A percentile compares a stretch with the other conserved stretches of the same genome.
phyloP scores from a whole-genome alignment of 371 early-diverging fungal genomes.

The Fennellomyces sp. region DNA sequence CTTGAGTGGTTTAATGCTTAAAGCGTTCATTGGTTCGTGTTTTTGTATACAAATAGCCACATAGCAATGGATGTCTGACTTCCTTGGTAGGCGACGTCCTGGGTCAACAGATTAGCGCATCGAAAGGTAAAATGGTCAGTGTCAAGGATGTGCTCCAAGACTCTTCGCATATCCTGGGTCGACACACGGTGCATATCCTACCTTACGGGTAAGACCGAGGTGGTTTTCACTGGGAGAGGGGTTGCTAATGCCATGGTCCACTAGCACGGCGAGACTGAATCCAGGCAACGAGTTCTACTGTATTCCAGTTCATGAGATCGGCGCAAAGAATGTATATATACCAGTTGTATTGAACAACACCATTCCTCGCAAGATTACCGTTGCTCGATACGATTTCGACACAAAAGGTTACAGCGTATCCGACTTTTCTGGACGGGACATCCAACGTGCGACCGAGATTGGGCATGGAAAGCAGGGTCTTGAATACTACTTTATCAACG shows the following conservation, averaged over 20 bases:
- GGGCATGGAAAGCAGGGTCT: constrained; percentile 36
- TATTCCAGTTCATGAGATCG: constrained; percentile 31
- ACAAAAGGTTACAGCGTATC: constrained; percentile 15
- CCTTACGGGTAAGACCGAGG: constrained; percentile 49
- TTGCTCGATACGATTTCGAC: constrained; percentile 49
- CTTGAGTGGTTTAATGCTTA: constrained; percentile 10
- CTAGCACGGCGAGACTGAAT: constrained; percentile 51
- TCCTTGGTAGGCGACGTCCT: constrained; percentile 27
- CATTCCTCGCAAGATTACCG: constrained; percentile 35
- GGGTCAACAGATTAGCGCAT: constrained; percentile 40
- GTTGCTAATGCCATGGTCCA: background rate
- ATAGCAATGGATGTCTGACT: background rate
- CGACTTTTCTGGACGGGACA: constrained; percentile 29
- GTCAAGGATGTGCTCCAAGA: constrained; percentile 43
- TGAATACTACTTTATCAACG: constrained; percentile 40
- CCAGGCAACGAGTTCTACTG: constrained; percentile 47
- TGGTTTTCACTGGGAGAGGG: too few relatives aligned
- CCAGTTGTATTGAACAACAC: constrained; percentile 54
- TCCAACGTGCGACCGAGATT: constrained; percentile 45
- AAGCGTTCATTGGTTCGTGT: constrained; percentile 13
- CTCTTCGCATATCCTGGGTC: constrained; percentile 48
- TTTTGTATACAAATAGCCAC: background rate
- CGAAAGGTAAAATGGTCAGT: constrained; percentile 42
- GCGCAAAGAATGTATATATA: constrained; percentile 41
- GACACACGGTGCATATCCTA: constrained; percentile 52